phyloP scores from a whole-genome alignment of 768 basidiomycete genomes.

The Mycena galericulata region DNA sequence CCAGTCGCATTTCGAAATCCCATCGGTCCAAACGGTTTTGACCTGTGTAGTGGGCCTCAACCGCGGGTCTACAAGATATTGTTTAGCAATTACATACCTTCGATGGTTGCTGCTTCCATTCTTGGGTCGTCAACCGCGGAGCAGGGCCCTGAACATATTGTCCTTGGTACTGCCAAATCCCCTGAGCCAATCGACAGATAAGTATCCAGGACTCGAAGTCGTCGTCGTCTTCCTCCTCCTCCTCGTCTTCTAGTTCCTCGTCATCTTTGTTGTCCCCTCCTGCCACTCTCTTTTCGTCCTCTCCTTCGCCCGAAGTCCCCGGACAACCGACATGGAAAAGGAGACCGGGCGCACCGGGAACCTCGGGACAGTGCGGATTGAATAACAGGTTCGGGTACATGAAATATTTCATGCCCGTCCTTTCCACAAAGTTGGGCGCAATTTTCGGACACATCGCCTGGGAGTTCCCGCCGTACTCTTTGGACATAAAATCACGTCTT shows the following conservation, averaged over 20 bases:
- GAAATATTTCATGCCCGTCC: conserved; percentile 48
- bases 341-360: conserved; percentile 50
- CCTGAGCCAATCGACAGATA: conserved; percentile 30
- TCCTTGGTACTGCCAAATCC: conserved; percentile 46
- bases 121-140: conserved; percentile 37
- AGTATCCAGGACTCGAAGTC: no score
- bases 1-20: conserved; percentile 3
- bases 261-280: neutral
- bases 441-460: conserved; percentile 45
- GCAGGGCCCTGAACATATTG: conserved; percentile 37
- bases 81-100: neutral
- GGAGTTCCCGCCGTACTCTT: conserved; percentile 49
- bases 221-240: no score
- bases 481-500: conserved; percentile 44
- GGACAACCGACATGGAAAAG: conserved; percentile 36
- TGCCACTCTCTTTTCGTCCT: neutral
- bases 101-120: conserved; percentile 39
- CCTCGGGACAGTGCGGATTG: conserved; percentile 50
- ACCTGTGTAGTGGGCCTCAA: conserved; percentile 2
- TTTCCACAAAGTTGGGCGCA: conserved; percentile 25
- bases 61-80: neutral
- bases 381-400: conserved; percentile 47
- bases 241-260: neutral
- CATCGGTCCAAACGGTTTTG: neutral
- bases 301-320: neutral